These are phyloP conservation scores for Usnea hakonensis DNA, from an alignment of 495 filamentous ascomycete genomes.

Conservation along the genomic window DNA sequence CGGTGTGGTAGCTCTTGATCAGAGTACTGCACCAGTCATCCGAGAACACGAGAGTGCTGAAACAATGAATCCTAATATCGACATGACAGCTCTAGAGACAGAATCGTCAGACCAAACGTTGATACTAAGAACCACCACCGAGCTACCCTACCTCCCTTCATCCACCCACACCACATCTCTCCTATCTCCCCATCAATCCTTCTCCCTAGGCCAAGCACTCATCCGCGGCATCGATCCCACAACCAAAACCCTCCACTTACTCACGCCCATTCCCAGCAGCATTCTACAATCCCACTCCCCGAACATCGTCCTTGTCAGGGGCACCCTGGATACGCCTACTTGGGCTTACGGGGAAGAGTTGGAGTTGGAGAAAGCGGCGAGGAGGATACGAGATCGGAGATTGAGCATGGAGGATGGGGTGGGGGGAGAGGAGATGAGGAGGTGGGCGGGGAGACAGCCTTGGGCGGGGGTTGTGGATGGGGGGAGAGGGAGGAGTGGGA, in stretches of 20 bases:
- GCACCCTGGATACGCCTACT: constrained; percentile 44
- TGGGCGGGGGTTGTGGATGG: constrained; percentile 25
- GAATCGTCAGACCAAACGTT: neutral
- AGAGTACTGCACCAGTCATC: too few species aligned
- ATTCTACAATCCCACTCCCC: constrained; percentile 31
- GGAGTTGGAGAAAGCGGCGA: constrained; percentile 12
- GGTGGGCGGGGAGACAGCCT: constrained; percentile 21
- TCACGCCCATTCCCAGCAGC: constrained; percentile 40
- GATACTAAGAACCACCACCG: constrained; percentile 30
- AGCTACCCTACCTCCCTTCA: constrained; percentile 38
- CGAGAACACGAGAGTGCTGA: neutral
- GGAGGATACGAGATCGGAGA: constrained; percentile 5
- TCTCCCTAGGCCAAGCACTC: constrained; percentile 46
- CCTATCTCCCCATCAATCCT: constrained; percentile 37
- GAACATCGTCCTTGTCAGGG: constrained; percentile 45
- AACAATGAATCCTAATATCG: neutral
- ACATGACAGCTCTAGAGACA: neutral
- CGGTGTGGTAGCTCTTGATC: constrained; percentile 42
- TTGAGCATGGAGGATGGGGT: constrained; percentile 17
- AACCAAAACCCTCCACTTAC: constrained; percentile 37
- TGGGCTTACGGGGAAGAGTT: constrained; percentile 37
- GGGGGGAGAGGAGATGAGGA: constrained; percentile 9
- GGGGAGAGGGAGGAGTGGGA: constrained; percentile 22
- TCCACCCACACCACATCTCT: constrained; percentile 35
- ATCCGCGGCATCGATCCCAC: constrained; percentile 40